Evolutionary conservation across 352 stramenopile species (phyloP), one percentile per base, ranked within the genome.

Genomic region (Pythium brachiatum): DNA sequence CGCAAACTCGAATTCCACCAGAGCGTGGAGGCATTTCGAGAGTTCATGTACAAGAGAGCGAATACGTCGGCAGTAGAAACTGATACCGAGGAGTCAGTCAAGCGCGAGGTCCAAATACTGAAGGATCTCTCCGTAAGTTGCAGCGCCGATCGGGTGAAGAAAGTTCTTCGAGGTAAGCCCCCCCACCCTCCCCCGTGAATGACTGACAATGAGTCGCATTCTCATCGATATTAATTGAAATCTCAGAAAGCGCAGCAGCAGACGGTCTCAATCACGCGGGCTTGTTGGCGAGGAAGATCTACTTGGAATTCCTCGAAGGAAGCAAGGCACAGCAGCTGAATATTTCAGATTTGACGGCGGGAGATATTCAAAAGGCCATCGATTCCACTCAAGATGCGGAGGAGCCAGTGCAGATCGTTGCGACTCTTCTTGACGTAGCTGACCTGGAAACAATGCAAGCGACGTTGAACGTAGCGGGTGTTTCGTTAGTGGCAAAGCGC

Each of bases 401-500:
- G 11, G 54, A 31, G 23, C 26, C 29, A 47, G 21, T 23, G 21
- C 8, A 31, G 20, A 13, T 72, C 29, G 11, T 58, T 9, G 53
- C 52, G 16, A 73, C 63, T 8, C 21, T 75, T 13, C 75, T 78
- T 43, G 67, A 78, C 31, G 25, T 69, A 7, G 66, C 67, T 9
- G 70, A 73, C 23, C 54, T 62, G 21, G 70, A 78, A 29, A 32
- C 62, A 7, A 70, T 78, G 66, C 66, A 74, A 55, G 68, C 63
- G 20, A 58, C 51, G 16, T 31, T 70, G 11, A 53, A 27, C 20
- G 47, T 58, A 23, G 58, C 13, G 4, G 48, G 36, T 23, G 51
- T 20, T n/a, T 7, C 16, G 15, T 18, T 27, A 1, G 36, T n/a
- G 4, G 23, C 7, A 2, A 53, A 36, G 20, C 20, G 11, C 5